Conservation (phyloP, 306 rosid species). For the Glycine tomentella region DNA sequence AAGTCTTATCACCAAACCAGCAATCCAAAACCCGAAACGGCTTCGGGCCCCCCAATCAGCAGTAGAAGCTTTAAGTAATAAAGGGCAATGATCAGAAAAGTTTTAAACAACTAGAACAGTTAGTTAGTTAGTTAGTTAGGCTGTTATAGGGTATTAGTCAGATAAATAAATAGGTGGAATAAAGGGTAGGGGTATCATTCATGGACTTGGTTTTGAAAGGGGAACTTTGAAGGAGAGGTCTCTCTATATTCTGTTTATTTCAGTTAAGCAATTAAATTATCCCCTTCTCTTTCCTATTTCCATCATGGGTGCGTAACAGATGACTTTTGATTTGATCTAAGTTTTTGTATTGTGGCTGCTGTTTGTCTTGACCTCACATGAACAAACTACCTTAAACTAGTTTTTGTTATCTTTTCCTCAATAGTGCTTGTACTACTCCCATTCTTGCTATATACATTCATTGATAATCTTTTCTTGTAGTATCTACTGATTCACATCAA, state of each 20-base stretch:
- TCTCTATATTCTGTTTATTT: background rate
- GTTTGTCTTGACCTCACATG: background rate
- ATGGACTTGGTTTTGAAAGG: background rate
- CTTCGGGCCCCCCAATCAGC: too few relatives aligned
- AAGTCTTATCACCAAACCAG: too few relatives aligned
- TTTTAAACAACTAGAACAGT: background rate
- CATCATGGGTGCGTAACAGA: background rate
- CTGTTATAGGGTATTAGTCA: background rate
- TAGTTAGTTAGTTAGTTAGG: background rate
- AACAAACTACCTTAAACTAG: conserved; percentile 1
- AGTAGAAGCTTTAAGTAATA: too few relatives aligned
- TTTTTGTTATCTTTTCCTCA: background rate
- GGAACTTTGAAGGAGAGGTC: background rate
- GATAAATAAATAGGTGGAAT: background rate
- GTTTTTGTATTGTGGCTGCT: background rate
- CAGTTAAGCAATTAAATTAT: background rate
- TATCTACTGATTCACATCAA: background rate
- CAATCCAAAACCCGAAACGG: too few relatives aligned
- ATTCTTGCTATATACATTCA: background rate
- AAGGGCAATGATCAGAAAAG: too few relatives aligned
- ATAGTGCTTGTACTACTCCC: background rate
- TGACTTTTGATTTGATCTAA: background rate
- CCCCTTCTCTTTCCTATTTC: background rate
- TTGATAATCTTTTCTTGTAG: conserved; percentile 1
- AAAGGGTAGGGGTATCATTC: background rate